Base-by-base conservation (phyloP, 139 green algal genomes). In the Ettlia oleoabundans region DNA sequence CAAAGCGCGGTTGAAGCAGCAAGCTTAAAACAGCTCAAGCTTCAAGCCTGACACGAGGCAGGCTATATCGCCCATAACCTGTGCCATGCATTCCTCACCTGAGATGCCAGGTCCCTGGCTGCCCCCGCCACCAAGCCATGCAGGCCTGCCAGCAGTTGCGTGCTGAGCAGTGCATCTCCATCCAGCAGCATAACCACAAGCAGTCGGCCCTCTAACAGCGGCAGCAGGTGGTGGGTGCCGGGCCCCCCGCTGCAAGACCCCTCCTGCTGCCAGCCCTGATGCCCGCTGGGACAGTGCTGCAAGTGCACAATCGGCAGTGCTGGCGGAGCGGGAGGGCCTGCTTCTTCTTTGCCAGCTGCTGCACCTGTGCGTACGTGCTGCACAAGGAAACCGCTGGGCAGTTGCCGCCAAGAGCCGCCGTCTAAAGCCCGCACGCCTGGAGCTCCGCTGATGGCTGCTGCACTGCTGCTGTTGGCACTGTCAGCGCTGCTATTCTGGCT, bases 361-460 rank as follows among this genome's bases (percentile, higher is more conserved):
- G n/a, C 70, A 1, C 8, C 40, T 38, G 32, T 15, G 30, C 35
- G 35, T 53, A 28, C 73, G 1, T 58, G 72, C 81, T 76, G 73
- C 73, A 81, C 79, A n/a, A 86, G 51, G 38, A 86, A 86, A 28
- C 80, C 80, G 51, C 63, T 78, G 62, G 78, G 76, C 69, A 88
- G 72, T 78, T 82, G 75, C 35, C 73, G 80, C 78, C 78, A 83
- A 40, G 47, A 65, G 24, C 66, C 38, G 51, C 81, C 62, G 30
- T 82, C 63, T 63, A 86, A 47, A 19, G 73, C 51, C 2, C 53
- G 73, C 53, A 80, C 24, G 53, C 52, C 73, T 0, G 73, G 33
- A 13, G 55, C 55, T 65, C 18, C 47, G 47, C 15, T 58, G 47
- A 55, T 24, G 5, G 21, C 66, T 1, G 13, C 66, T 55, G 33